Base-by-base conservation (phyloP, 345 rosid genomes). In the Populus deltoides region DNA sequence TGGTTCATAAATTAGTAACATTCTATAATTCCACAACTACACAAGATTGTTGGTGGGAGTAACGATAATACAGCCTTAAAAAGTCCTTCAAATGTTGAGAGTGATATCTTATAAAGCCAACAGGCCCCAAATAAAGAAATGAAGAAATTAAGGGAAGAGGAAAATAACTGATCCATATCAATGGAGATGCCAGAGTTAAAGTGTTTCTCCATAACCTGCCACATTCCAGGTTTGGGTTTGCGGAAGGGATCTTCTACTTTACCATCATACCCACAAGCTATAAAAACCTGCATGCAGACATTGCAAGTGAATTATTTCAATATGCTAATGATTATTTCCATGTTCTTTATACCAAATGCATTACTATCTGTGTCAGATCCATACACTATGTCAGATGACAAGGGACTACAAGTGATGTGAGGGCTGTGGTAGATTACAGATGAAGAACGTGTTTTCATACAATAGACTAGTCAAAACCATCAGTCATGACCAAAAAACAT, bases 221-320 rank as follows among this genome's bases (percentile, higher is more conserved):
- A 93, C 99, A 93, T 96, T 76, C 99, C 98, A 72, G 92, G 83
- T 78, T 86, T 91, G 33, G 98, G 98, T 82, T 96, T 96, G 79
- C 97, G 94, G 79, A 85, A 92, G 18, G 81, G 90, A 83, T 96
- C 99, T 75, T 88, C 91, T 25, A 75, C 82, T 80, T 81, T 87
- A 78, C 88, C 82, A 69, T 73, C 82, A 73, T 78, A 75, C 62
- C 98, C 99, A 66, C 99, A 93, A 25, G 97, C 97, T 87, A 96
- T 86, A 79, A 88, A 96, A 73, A 93, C 97, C 97, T 96, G 90
- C 79, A 85, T 39, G 47, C 38, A 66, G 11, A 75, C 65, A 83
- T 68, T 61, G 73, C 31, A 49, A 63, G 5, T 38, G 6, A 8
- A 43, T 63, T 63, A 45, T 45, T 45, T 45, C 49, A 45, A 12